Base-by-base conservation (phyloP, 2,329 filamentous ascomycete species). In the Neonectria neomacrospora region DNA sequence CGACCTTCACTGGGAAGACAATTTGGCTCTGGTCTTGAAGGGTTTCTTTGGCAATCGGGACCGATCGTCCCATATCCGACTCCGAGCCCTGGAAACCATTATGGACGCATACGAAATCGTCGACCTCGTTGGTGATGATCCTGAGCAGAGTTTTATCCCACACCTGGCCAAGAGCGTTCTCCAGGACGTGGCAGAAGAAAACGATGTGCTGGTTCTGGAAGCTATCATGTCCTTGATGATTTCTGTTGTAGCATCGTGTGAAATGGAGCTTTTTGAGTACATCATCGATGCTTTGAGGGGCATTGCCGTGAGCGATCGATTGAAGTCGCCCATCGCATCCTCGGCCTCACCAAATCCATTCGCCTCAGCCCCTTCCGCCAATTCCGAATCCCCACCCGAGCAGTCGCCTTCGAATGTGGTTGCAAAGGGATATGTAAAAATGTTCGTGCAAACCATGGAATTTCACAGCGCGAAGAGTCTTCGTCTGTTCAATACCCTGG, bases 381-480 rank as follows among this genome's bases (percentile, higher is more conserved):
- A 66, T 5, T 44, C 70, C 20, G 54, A 64, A n/a, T 42, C 73
- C 4, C 14, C 68, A 0, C 74, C 77, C 8, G 75, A 77, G 9
- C 70, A 85, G 68, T 90, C 89, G 23, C 84, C 87, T 1, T 88
- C 89, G 3, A 92, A 93, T 68, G 87, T 94, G 44, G 89, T 92
- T 48, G 86, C 90, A 0, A 87, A 85, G 60, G 91, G 90, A 2
- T 88, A 93, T 61, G 88, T 93, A 44, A 87, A 86, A 65, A 89
- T 96, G 54, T 97, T 97, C 76, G 86, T 94, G 67, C 86, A 88
- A 54, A 88, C 88, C 12, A 87, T 96, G 80, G 89, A 90, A 67
- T 81, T 80, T 30, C 88, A 91, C 57, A 85, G 86, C 8, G 78
- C 77, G 14, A 95, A 94, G 76, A 87, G 90, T 12, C 80, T 85